Evolutionary conservation across 208 protist genomes (phyloP).

Genomic region (Leishmania amazonensis): DNA sequence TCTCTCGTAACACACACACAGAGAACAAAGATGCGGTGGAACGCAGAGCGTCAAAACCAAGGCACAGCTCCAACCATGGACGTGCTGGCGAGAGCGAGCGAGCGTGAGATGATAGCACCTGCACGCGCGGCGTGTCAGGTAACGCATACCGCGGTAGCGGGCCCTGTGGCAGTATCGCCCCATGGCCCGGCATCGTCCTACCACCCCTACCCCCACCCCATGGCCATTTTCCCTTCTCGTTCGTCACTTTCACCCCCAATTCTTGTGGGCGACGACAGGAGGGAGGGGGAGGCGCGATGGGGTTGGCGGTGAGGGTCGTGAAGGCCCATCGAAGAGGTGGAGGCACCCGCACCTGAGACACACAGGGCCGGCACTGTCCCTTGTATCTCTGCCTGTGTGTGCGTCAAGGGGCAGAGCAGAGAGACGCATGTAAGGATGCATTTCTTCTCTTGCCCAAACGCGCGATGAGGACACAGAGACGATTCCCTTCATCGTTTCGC

Average conservation of each 20-base stretch:
- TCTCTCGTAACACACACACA: not conserved
- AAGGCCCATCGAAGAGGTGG: not conserved
- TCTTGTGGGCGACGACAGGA: not conserved
- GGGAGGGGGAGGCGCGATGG: not conserved
- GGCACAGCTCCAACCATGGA: not conserved
- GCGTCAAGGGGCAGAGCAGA: not conserved
- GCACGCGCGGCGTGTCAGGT: not conserved
- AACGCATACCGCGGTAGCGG: not conserved
- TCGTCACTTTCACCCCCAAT: not conserved
- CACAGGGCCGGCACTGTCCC: not conserved
- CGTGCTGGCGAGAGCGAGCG: not conserved
- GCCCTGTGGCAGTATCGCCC: not conserved
- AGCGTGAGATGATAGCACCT: not conserved
- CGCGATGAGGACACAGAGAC: not conserved
- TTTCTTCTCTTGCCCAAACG: not conserved
- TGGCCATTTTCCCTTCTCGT: not conserved
- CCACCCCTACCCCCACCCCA: not conserved
- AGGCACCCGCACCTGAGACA: not conserved
- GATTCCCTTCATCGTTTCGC: not conserved
- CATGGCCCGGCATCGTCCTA: not conserved
- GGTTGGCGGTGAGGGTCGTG: not conserved
- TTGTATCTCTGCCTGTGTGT: not conserved
- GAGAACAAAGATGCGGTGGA: not conserved
- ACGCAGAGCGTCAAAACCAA: not conserved
- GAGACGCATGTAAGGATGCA: not conserved